These are phyloP conservation scores for Calonectria pseudoturangicola DNA, from an alignment of 2,329 filamentous ascomycete genomes.

Conservation along the genomic window DNA sequence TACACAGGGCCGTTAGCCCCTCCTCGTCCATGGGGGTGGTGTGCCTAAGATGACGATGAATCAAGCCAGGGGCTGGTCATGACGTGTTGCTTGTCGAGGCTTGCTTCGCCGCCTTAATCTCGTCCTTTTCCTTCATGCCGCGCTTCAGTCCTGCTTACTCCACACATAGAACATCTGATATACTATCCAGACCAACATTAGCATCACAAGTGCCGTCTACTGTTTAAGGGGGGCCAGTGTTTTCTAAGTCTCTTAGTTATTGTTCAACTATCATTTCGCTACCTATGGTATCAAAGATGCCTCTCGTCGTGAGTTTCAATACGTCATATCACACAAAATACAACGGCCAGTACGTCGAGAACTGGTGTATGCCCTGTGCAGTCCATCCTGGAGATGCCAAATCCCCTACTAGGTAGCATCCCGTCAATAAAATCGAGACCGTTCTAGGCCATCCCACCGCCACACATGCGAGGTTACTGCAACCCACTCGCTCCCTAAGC, in stretches of 20 bases:
- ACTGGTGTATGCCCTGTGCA: conserved; percentile 23
- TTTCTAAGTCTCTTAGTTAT: conserved; percentile 1
- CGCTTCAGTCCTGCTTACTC: conserved; percentile 25
- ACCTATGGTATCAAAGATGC: conserved; percentile 22
- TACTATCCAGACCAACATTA: background rate
- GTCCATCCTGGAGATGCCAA: conserved; percentile 29
- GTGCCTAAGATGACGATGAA: conserved; percentile 32
- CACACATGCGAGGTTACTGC: conserved; percentile 30
- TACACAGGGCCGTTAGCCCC: conserved; percentile 48
- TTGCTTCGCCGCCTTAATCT: conserved; percentile 29
- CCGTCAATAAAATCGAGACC: conserved; percentile 26
- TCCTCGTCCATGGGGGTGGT: conserved; percentile 34
- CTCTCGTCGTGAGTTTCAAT: conserved; percentile 12
- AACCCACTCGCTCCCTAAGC: conserved; percentile 33
- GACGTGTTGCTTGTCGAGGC: conserved; percentile 34
- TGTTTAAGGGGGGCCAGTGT: background rate
- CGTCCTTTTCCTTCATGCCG: conserved; percentile 19
- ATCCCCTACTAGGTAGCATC: conserved; percentile 2
- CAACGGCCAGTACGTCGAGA: conserved; percentile 9
- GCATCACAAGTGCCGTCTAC: conserved; percentile 30
- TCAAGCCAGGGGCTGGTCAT: conserved; percentile 40
- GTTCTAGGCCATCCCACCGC: conserved; percentile 31
- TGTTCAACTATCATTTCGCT: conserved; percentile 13
- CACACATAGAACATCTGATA: conserved; percentile 25
- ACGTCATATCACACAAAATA: conserved; percentile 22